phyloP scores from a whole-genome alignment of 441 rosid genomes.

The Adansonia gregorii region DNA sequence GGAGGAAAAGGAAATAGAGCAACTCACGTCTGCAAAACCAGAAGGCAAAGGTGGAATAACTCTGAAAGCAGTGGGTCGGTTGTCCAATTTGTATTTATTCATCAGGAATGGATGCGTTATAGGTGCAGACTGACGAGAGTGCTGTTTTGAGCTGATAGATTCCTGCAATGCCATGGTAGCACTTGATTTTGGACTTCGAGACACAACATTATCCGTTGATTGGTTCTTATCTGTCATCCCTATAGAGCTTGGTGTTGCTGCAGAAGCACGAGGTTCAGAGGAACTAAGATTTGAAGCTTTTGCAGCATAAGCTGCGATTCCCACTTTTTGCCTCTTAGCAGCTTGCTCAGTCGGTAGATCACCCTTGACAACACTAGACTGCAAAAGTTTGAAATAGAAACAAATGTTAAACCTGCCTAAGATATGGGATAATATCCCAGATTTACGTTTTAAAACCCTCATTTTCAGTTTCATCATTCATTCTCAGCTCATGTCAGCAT shows the following conservation, averaged over 20 bases:
- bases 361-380: conserved; percentile 74
- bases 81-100: conserved; percentile 86
- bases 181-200: conserved; percentile 42
- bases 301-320: conserved; percentile 42
- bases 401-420: not conserved
- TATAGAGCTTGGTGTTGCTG: conserved; percentile 43
- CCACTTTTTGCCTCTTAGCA: conserved; percentile 67
- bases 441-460: not conserved
- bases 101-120: conserved; percentile 41
- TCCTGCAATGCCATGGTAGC: conserved; percentile 43
- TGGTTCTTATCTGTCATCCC: conserved; percentile 47
- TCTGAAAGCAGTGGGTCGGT: conserved; percentile 78
- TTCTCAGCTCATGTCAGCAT: not conserved
- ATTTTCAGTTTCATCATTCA: conserved; percentile 3
- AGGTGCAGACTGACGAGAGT: conserved; percentile 42
- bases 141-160: conserved; percentile 51
- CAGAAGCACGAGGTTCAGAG: conserved; percentile 48
- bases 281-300: conserved; percentile 40
- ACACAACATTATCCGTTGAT: conserved; percentile 45
- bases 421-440: conserved; percentile 1
- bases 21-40: conserved; percentile 78
- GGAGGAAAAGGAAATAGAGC: conserved; percentile 32
- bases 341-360: conserved; percentile 66
- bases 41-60: conserved; percentile 75
- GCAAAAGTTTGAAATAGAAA: conserved; percentile 39